Evolutionary conservation across 352 stramenopile species (phyloP).

Genomic region (Nothophytophthora sp.): DNA sequence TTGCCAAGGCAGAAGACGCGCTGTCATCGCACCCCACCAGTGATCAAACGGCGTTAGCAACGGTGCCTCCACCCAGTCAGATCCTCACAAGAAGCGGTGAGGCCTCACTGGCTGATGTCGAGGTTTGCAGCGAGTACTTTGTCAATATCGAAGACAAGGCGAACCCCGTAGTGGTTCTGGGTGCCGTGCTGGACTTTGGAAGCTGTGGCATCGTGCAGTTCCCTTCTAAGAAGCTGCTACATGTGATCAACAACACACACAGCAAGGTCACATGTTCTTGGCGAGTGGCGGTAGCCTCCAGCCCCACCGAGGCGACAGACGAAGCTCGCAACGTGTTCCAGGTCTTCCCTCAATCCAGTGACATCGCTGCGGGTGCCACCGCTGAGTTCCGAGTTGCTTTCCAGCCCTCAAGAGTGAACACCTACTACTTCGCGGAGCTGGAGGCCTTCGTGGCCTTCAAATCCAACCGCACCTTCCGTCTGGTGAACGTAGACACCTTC

Average conservation of each 20-base stretch:
- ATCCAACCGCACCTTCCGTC: constrained; percentile 92
- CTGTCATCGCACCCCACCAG: constrained; percentile 4
- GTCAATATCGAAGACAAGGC: constrained; percentile 53
- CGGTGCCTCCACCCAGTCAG: constrained; percentile 25
- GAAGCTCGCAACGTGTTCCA: constrained; percentile 46
- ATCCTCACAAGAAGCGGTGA: constrained; percentile 88
- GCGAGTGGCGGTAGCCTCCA: constrained; percentile 48
- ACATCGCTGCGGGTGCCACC: constrained; percentile 79
- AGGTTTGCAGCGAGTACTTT: constrained; percentile 88
- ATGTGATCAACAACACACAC: constrained; percentile 87
- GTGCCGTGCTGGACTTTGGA: constrained; percentile 78
- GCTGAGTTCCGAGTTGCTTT: constrained; percentile 88
- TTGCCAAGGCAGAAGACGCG: constrained; percentile 18
- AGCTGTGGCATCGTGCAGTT: constrained; percentile 58
- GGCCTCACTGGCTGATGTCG: constrained; percentile 66
- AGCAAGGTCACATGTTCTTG: constrained; percentile 85
- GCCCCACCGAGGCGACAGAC: constrained; percentile 1
- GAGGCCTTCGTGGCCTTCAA: constrained; percentile 91
- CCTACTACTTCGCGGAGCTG: constrained; percentile 91
- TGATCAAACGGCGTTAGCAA: neutral
- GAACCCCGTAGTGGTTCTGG: constrained; percentile 53
- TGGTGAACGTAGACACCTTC: constrained; percentile 93
- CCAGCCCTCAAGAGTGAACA: constrained; percentile 66
- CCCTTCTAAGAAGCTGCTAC: constrained; percentile 66
- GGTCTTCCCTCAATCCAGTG: constrained; percentile 66